Evolutionary conservation across 176 grass and related monocot genomes (phyloP).

Genomic region (Stipa capillata): DNA sequence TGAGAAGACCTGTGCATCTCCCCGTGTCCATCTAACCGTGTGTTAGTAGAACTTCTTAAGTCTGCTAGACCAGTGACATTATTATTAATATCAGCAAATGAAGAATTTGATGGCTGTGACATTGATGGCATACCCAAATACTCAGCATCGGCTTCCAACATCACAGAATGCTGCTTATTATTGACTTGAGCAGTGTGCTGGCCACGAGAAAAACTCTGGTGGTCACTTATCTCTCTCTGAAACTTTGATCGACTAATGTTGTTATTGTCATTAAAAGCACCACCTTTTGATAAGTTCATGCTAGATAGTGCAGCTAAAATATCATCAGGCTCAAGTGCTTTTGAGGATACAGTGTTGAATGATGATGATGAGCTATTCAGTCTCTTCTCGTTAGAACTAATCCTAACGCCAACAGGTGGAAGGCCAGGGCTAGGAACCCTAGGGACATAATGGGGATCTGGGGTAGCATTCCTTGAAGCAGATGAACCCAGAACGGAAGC

Average conservation of each 20-base stretch:
- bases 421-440: slow-evolving; percentile 71
- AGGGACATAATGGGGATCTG: slow-evolving; percentile 66
- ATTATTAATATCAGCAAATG: slow-evolving; percentile 42
- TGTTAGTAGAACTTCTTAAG: slow-evolving; percentile 37
- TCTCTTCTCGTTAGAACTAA: slow-evolving; percentile 49
- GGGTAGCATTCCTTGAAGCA: slow-evolving; percentile 60
- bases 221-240: slow-evolving; percentile 49
- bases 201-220: slow-evolving; percentile 42
- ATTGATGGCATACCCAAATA: slow-evolving; percentile 43
- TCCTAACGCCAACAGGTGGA: slow-evolving; percentile 60
- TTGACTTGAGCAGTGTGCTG: slow-evolving; percentile 30
- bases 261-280: slow-evolving; percentile 22
- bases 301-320: slow-evolving; percentile 74
- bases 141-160: slow-evolving; percentile 43
- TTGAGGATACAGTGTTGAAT: slow-evolving; percentile 52
- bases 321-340: slow-evolving; percentile 62
- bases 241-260: slow-evolving; percentile 29
- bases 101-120: slow-evolving; percentile 41
- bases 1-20: slow-evolving; percentile 40
- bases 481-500: slow-evolving; percentile 52
- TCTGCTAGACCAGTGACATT: slow-evolving; percentile 27
- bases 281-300: slow-evolving; percentile 60
- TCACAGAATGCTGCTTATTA: slow-evolving; percentile 38
- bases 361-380: slow-evolving; percentile 31
- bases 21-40: slow-evolving; percentile 23